Percentiles rank a stretch among this genome's conserved stretches.
Conservation (phyloP, 306 rosid species). For the Astragalus glycyphyllos region DNA sequence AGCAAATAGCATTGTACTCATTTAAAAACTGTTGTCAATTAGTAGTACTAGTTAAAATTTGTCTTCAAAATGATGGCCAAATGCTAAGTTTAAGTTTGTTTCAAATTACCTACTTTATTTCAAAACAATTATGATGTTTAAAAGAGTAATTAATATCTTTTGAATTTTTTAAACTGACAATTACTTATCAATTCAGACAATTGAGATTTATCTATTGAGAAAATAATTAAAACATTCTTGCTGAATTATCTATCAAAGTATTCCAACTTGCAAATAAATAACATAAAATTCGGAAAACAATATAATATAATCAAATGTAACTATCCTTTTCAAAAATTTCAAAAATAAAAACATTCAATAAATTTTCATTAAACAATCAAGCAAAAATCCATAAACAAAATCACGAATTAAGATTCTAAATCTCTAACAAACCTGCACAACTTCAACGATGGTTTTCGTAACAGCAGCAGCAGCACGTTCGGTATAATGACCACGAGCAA, state of each 20-base stretch:
- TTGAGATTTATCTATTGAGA: background rate
- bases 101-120: too few relatives aligned
- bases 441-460: slow-evolving; percentile 80
- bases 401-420: background rate
- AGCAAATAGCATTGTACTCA: too few relatives aligned
- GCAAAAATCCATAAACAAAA: too few relatives aligned
- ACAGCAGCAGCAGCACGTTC: slow-evolving; percentile 91
- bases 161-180: background rate
- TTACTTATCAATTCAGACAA: background rate
- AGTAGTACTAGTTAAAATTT: too few relatives aligned
- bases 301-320: background rate
- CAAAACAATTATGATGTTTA: too few relatives aligned
- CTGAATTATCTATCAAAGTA: background rate
- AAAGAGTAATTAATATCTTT: background rate
- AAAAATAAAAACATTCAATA: background rate
- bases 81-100: background rate
- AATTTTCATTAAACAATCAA: too few relatives aligned
- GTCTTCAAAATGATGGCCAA: background rate
- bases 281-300: background rate
- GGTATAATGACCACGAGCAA: slow-evolving; percentile 83
- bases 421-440: slow-evolving; percentile 79
- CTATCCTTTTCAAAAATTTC: background rate
- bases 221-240: background rate
- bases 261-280: background rate
- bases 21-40: too few relatives aligned